A percentile compares a stretch with the other conserved stretches of the same genome.
Conservation (phyloP, 345 rosid genomes). For the Reutealis trisperma region DNA sequence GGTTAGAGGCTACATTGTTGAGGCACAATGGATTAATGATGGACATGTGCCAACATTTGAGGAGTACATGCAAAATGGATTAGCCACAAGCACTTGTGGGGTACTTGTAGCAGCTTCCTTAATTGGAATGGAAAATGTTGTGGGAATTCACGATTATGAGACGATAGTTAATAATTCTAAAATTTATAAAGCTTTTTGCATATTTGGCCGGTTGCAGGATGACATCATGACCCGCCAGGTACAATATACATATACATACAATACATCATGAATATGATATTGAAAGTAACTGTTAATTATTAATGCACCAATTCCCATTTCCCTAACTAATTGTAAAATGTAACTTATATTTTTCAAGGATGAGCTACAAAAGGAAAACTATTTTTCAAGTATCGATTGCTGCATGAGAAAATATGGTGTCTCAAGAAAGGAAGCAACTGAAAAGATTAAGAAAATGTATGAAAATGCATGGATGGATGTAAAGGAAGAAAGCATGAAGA, state of each 20-base stretch:
- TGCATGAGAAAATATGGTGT: constrained; percentile 12
- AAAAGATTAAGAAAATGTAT: neutral
- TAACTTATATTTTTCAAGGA: neutral
- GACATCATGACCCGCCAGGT: constrained; percentile 1
- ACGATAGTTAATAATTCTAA: neutral
- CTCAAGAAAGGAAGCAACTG: constrained; percentile 1
- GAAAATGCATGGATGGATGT: constrained; percentile 17
- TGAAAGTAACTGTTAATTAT: too few species aligned
- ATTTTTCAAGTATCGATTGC: neutral
- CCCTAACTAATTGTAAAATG: too few species aligned
- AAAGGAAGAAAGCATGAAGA: constrained; percentile 5
- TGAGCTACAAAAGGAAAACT: neutral
- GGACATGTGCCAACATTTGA: neutral
- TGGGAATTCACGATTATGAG: neutral
- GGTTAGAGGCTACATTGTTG: neutral
- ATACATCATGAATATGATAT: too few species aligned
- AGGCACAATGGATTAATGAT: constrained; percentile 2
- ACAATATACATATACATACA: too few species aligned
- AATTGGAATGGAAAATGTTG: neutral
- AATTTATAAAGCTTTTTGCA: neutral
- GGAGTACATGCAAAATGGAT: neutral
- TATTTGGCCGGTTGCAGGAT: neutral
- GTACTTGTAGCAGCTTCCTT: neutral
- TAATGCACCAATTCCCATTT: too few species aligned
- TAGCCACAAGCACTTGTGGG: neutral